Evolutionary conservation across 2,329 filamentous ascomycete genomes (phyloP), one percentile per base, ranked within the genome.

Genomic region (Hypoxylon sp.): DNA sequence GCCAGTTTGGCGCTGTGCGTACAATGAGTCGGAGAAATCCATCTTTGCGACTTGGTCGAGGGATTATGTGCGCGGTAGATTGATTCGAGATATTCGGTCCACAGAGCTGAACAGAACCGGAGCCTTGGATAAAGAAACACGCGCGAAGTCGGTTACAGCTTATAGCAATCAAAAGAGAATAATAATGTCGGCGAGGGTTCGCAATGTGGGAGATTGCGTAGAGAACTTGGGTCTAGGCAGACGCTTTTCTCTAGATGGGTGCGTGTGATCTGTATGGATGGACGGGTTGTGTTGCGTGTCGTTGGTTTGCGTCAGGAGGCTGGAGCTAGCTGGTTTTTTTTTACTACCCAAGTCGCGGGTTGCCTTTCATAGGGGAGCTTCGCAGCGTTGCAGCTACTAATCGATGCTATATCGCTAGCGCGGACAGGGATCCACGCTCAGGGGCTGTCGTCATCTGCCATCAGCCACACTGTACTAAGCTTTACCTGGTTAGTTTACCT

Each of bases 1-100:
- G 39, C 3, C 39, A 17, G 56, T 52, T 65, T 71, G 63, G 50
- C 6, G 24, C 6, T 15, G 6, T 31, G 58, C 92, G 84, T 87
- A 97, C 93, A 97, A 97, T 80, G 90, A 91, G 83, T 97, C 93
- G 71, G 93, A 95, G 85, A 94, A 93, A 82, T 97, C 94, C 93
- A 97, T 97, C 73, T 79, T 75, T 65, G 64, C 67, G 60, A 55
- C 60, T 61, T 11, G 32, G 48, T 68, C 31, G n/a, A 50, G 15
- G 39, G 32, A 24, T 2, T 57, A 46, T 39, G 46, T 55, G 37
- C 48, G 53, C 51, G 48, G 55, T 58, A 10, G 29, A 31, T 62
- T 47, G 19, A 44, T 62, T 50, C 29, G 55, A 60, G 32, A 6
- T 6, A 50, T 27, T 57, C n/a, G 52, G 31, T 15, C 44, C 15